These are phyloP conservation scores for Tuber borchii DNA, from an alignment of 495 filamentous ascomycete genomes.

Conservation along the genomic window DNA sequence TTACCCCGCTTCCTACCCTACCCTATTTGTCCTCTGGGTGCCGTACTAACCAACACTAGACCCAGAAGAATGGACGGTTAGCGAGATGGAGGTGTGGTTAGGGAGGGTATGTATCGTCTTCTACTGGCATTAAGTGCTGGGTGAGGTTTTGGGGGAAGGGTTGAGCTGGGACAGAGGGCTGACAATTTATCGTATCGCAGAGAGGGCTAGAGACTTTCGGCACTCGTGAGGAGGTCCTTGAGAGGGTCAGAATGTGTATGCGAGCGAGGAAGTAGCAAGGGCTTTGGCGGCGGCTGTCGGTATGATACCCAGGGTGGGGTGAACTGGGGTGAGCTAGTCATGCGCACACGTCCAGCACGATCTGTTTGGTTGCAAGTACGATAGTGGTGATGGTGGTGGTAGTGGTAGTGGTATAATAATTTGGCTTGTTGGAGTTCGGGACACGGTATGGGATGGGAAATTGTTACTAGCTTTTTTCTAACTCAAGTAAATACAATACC, in stretches of 20 bases:
- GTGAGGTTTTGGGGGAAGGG: neutral
- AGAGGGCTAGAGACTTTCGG: constrained; percentile 66
- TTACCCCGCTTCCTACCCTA: constrained; percentile 11
- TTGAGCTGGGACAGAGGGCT: neutral
- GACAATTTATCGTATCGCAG: constrained; percentile 46
- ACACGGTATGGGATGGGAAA: neutral
- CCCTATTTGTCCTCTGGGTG: neutral
- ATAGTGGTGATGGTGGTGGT: neutral
- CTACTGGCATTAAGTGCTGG: neutral
- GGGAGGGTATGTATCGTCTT: constrained; percentile 55
- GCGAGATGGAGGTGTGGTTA: constrained; percentile 70
- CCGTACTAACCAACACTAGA: constrained; percentile 44
- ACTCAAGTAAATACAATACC: neutral
- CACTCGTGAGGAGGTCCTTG: constrained; percentile 68
- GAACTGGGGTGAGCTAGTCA: neutral
- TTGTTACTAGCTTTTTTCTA: neutral
- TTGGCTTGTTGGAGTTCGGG: neutral
- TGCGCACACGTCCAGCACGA: neutral
- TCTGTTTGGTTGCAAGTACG: neutral
- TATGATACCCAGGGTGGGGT: neutral
- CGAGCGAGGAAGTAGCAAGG: neutral
- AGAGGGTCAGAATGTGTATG: constrained; percentile 72
- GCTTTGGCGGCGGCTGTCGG: neutral
- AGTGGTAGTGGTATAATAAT: neutral
- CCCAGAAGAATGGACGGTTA: constrained; percentile 63